Percentiles rank a stretch among this genome's conserved stretches.
Evolutionary conservation across 345 rosid species (phyloP).

Genomic region (Acer campestre): DNA sequence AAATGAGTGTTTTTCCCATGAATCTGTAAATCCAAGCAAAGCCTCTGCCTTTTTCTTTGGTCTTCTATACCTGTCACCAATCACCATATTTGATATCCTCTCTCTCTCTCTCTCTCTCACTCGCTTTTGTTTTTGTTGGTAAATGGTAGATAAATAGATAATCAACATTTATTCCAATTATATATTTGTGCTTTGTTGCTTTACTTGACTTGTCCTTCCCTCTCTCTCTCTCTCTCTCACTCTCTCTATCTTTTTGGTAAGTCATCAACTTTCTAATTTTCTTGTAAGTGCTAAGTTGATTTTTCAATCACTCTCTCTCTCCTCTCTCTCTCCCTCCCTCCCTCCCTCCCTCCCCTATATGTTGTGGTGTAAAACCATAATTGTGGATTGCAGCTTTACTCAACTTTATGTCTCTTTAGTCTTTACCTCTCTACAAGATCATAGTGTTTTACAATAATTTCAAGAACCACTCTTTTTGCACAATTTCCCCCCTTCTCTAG

Average conservation of each 20-base stretch:
- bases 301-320: slow-evolving; percentile 27
- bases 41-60: slow-evolving; percentile 27
- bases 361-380: slow-evolving; percentile 21
- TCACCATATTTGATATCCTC: background rate
- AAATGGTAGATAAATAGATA: too few relatives aligned
- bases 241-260: slow-evolving; percentile 19
- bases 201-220: slow-evolving; percentile 18
- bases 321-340: slow-evolving; percentile 21
- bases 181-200: background rate
- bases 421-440: slow-evolving; percentile 22
- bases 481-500: background rate
- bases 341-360: slow-evolving; percentile 13
- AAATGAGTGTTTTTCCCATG: slow-evolving; percentile 19
- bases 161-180: slow-evolving; percentile 15
- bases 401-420: slow-evolving; percentile 28
- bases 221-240: slow-evolving; percentile 2
- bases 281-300: slow-evolving; percentile 8
- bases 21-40: slow-evolving; percentile 51
- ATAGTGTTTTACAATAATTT: background rate
- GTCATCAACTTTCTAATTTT: slow-evolving; percentile 23
- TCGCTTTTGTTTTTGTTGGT: background rate
- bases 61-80: slow-evolving; percentile 24
- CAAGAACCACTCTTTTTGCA: slow-evolving; percentile 11
- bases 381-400: slow-evolving; percentile 39
- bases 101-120: background rate